These are phyloP conservation scores for Penicillium paxilli DNA, from an alignment of 495 filamentous ascomycete species.

Conservation along the genomic window DNA sequence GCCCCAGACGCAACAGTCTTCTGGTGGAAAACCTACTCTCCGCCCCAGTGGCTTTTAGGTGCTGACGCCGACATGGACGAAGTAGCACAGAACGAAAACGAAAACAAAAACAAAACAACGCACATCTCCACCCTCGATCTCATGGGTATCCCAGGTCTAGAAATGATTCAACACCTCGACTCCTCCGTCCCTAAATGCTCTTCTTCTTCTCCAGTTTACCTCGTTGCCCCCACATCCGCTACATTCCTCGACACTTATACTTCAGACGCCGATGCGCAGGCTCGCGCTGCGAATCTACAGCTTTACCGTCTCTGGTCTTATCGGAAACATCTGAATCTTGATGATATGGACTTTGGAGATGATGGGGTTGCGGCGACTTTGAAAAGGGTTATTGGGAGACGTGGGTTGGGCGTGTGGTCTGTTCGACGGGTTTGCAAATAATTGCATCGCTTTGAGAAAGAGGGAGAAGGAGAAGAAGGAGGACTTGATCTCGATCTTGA, in stretches of 20 bases:
- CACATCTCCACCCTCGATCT: slow-evolving; percentile 68
- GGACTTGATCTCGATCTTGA: no score
- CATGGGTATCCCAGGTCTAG: slow-evolving; percentile 71
- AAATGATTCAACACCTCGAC: slow-evolving; percentile 60
- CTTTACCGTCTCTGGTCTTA: slow-evolving; percentile 72
- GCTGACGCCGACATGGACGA: slow-evolving; percentile 50
- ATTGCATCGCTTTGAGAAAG: neutral
- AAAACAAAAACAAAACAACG: slow-evolving; percentile 23
- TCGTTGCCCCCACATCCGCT: slow-evolving; percentile 71
- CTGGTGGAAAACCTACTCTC: slow-evolving; percentile 98
- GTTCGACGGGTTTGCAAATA: slow-evolving; percentile 40
- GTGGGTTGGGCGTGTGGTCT: slow-evolving; percentile 80
- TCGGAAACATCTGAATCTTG: slow-evolving; percentile 76
- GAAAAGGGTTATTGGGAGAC: slow-evolving; percentile 70
- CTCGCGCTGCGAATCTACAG: slow-evolving; percentile 18
- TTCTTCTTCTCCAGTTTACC: slow-evolving; percentile 42
- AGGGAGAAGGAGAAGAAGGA: no score
- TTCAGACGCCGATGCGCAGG: slow-evolving; percentile 15
- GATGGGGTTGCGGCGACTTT: slow-evolving; percentile 81
- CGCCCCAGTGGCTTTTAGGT: slow-evolving; percentile 88
- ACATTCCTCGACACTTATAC: slow-evolving; percentile 68
- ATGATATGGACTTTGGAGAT: slow-evolving; percentile 86
- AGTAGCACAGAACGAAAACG: neutral
- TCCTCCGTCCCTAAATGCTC: slow-evolving; percentile 55
- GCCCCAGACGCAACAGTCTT: slow-evolving; percentile 65